A percentile compares a stretch with the other conserved stretches of the same genome.
These are phyloP conservation scores for Candida broadrunensis DNA, from an alignment of 805 yeast genomes.

Conservation along the genomic window DNA sequence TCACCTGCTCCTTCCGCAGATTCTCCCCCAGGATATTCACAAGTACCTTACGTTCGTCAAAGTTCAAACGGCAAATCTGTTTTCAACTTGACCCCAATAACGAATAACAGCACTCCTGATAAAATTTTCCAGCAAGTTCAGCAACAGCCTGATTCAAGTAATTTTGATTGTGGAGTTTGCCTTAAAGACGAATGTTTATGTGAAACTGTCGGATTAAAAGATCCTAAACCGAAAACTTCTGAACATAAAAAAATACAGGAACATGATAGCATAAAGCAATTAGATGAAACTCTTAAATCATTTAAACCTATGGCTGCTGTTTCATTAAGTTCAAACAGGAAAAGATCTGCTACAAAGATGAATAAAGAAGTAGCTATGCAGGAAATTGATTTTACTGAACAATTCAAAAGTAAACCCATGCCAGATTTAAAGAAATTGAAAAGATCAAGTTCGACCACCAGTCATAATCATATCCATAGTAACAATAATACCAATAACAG, in stretches of 20 bases:
- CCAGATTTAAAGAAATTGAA: slow-evolving; percentile 36
- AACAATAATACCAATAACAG: neutral
- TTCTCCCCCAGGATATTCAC: slow-evolving; percentile 35
- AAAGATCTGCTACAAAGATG: slow-evolving; percentile 6
- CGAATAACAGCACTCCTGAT: slow-evolving; percentile 9
- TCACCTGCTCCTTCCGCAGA: slow-evolving; percentile 54
- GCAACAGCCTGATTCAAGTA: slow-evolving; percentile 11
- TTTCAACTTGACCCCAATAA: slow-evolving; percentile 10
- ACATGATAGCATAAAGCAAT: slow-evolving; percentile 10
- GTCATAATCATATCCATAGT: neutral
- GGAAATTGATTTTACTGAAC: slow-evolving; percentile 59
- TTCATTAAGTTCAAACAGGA: slow-evolving; percentile 41
- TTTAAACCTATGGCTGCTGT: slow-evolving; percentile 69
- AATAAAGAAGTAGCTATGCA: slow-evolving; percentile 2
- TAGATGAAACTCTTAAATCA: slow-evolving; percentile 33
- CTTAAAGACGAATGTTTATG: slow-evolving; percentile 67
- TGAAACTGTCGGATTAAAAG: slow-evolving; percentile 48
- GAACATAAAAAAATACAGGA: neutral
- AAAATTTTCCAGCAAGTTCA: slow-evolving; percentile 7
- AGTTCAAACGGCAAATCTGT: slow-evolving; percentile 5
- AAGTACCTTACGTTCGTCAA: neutral
- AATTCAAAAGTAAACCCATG: slow-evolving; percentile 34
- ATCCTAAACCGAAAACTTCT: slow-evolving; percentile 5
- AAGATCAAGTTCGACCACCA: slow-evolving; percentile 3
- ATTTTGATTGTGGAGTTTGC: slow-evolving; percentile 63